Evolutionary conservation across 1,284 basidiomycete species (phyloP).

Genomic region (Tranzscheliella williamsii): DNA sequence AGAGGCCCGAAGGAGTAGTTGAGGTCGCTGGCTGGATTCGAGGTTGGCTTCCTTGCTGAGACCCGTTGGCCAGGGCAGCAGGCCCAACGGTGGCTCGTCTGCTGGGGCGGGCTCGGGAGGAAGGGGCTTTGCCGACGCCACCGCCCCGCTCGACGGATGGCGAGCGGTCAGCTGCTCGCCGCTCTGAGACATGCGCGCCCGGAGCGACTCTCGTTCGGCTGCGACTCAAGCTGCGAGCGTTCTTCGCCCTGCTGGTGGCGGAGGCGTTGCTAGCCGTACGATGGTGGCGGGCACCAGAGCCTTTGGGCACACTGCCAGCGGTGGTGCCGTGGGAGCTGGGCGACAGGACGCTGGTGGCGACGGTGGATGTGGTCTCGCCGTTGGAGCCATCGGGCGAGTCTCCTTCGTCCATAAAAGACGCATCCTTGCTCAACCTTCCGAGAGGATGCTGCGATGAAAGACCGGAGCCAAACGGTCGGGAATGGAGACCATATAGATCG

Average conservation of each 20-base stretch:
- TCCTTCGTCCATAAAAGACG: conserved; percentile 37
- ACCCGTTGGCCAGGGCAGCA: conserved; percentile 25
- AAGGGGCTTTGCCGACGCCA: conserved; percentile 43
- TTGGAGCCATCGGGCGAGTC: conserved; percentile 41
- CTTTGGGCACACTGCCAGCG: conserved; percentile 25
- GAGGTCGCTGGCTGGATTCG: conserved; percentile 1
- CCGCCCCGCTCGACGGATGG: conserved; percentile 37
- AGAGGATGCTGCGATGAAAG: conserved; percentile 17
- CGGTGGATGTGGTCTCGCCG: conserved; percentile 37
- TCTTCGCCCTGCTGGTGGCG: conserved; percentile 23
- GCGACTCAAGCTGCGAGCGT: conserved; percentile 30
- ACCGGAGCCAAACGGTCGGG: conserved; percentile 13
- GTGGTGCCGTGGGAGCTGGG: conserved; percentile 33
- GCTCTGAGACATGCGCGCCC: conserved; percentile 9
- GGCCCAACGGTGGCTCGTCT: conserved; percentile 38
- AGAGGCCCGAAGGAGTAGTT: conserved; percentile 7
- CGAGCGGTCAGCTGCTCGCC: conserved; percentile 31
- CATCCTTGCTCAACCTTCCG: conserved; percentile 24
- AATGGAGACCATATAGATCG: conserved; percentile 26
- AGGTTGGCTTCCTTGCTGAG: conserved; percentile 1
- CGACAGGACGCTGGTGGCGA: conserved; percentile 41
- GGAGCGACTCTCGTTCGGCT: conserved; percentile 18
- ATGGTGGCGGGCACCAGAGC: conserved; percentile 14
- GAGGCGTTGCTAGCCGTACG: conserved; percentile 35
- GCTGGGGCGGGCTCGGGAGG: conserved; percentile 26